Percentiles rank a stretch among this genome's conserved stretches.
Evolutionary conservation across 2,329 filamentous ascomycete species (phyloP).

Genomic region (Ophiostoma perfectum): DNA sequence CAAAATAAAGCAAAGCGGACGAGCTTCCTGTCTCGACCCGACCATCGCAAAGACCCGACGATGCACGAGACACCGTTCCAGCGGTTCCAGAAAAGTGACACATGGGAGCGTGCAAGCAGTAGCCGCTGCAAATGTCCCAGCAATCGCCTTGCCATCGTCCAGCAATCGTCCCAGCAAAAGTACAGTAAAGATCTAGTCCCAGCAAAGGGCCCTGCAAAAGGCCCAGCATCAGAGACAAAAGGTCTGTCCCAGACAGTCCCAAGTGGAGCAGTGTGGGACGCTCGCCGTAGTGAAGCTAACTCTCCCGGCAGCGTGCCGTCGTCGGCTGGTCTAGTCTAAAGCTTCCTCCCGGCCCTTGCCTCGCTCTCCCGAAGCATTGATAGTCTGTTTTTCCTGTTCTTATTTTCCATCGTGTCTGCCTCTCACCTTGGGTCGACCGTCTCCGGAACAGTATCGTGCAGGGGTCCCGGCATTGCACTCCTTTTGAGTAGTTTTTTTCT

Average conservation of each 20-base stretch:
- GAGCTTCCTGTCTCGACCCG: no score
- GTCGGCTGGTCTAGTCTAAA: constrained; percentile 17
- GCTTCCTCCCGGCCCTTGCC: constrained; percentile 21
- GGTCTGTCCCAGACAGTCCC: neutral
- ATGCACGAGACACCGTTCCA: neutral
- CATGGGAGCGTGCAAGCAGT: constrained; percentile 4
- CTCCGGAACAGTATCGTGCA: neutral
- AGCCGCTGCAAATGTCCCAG: neutral
- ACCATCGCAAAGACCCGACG: neutral
- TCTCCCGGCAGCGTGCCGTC: constrained; percentile 23
- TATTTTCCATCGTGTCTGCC: neutral
- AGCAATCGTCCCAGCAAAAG: constrained; percentile 12
- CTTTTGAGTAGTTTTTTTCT: neutral
- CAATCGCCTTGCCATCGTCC: neutral
- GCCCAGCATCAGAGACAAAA: constrained; percentile 1
- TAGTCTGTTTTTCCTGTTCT: constrained; percentile 2
- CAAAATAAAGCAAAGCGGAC: no score
- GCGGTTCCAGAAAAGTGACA: constrained; percentile 6
- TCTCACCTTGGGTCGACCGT: neutral
- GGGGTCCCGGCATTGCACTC: neutral
- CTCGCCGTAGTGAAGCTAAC: constrained; percentile 14
- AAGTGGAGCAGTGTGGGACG: constrained; percentile 20
- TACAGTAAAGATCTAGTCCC: neutral
- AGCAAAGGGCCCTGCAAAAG: neutral
- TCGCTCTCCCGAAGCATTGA: constrained; percentile 16